These are phyloP conservation scores for Chytriomyces confervae DNA, from an alignment of 192 early-diverging fungal species.

Conservation along the genomic window DNA sequence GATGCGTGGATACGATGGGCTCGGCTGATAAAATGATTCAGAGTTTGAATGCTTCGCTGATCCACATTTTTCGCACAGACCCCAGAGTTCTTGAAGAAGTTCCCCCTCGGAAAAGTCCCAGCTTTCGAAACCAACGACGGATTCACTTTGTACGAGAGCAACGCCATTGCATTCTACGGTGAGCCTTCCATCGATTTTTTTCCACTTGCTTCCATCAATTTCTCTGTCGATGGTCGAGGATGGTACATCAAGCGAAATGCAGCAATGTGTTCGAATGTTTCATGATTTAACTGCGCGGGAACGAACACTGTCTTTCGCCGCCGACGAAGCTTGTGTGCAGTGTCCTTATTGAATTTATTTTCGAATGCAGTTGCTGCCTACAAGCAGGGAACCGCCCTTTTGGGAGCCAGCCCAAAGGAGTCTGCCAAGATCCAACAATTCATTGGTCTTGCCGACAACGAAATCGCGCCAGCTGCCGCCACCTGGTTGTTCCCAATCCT, in stretches of 20 bases:
- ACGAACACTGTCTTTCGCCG: no score
- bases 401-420: conserved; percentile 54
- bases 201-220: not conserved
- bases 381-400: conserved; percentile 53
- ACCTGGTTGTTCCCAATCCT: conserved; percentile 60
- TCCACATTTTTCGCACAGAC: conserved; percentile 40
- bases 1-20: no score
- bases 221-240: not conserved
- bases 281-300: not conserved
- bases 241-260: not conserved
- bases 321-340: not conserved
- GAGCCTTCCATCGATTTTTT: conserved; percentile 12
- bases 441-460: conserved; percentile 60
- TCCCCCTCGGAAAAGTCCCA: conserved; percentile 90
- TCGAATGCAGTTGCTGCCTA: conserved; percentile 49
- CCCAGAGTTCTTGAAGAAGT: conserved; percentile 87
- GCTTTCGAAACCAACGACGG: conserved; percentile 84
- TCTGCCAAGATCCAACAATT: conserved; percentile 57
- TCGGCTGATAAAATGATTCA: no score
- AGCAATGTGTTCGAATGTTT: not conserved
- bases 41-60: no score
- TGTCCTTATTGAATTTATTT: not conserved
- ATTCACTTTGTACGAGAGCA: conserved; percentile 76
- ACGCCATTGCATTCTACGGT: conserved; percentile 94
- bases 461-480: conserved; percentile 49